Conservation (phyloP, 148 eudicot genomes). For the Vaccinium corymbosum region DNA sequence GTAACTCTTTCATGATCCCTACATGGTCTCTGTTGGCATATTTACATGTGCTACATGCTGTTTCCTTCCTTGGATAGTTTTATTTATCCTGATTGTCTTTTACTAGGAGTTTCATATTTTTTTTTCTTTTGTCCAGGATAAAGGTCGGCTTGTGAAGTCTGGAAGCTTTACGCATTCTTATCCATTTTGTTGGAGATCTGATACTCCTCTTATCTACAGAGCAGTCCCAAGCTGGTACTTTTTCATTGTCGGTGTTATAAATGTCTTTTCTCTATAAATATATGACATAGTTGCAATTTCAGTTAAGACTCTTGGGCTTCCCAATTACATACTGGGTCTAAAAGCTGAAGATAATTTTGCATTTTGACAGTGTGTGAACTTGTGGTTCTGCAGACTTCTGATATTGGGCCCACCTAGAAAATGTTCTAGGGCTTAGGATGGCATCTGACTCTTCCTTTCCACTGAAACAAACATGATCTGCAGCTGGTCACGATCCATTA, state of each 20-base stretch:
- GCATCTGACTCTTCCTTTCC: not conserved
- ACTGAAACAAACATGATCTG: not conserved
- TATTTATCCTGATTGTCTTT: not conserved
- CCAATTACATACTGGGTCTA: not conserved
- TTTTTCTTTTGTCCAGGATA: slow-evolving; percentile 37
- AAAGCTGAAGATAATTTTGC: not conserved
- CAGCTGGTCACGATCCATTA: not conserved
- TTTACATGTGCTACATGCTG: slow-evolving; percentile 11
- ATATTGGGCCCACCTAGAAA: not conserved
- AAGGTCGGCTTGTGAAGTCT: slow-evolving; percentile 79
- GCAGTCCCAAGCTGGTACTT: slow-evolving; percentile 94
- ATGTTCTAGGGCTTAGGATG: not conserved
- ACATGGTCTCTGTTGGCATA: not conserved
- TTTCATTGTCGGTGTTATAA: not conserved
- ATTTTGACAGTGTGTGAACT: not conserved
- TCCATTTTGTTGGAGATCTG: slow-evolving; percentile 98
- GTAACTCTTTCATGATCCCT: not conserved
- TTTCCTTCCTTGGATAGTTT: not conserved
- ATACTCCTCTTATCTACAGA: slow-evolving; percentile 94
- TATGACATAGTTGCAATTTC: not conserved
- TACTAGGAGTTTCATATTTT: not conserved
- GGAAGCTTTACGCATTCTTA: slow-evolving; percentile 82
- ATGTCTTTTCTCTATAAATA: not conserved
- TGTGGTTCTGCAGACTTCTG: not conserved
- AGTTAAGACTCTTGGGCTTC: not conserved